Conservation (phyloP, 495 filamentous ascomycete genomes). For the Neurospora tetrasperma region DNA sequence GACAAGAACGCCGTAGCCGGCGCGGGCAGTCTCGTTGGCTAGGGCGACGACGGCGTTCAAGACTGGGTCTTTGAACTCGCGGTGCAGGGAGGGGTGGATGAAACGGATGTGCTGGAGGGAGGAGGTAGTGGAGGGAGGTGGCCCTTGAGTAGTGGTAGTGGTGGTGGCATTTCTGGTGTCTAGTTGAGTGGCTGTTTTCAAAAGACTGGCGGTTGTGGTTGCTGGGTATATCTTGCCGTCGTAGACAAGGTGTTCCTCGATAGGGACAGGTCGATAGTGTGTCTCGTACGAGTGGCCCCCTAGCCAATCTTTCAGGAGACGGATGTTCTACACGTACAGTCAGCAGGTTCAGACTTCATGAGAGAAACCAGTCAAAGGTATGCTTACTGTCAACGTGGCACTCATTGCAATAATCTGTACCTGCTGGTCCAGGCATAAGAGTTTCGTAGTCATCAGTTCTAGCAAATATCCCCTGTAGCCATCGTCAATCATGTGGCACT, state of each 20-base stretch:
- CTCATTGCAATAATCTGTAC: conserved; percentile 80
- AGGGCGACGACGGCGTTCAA: conserved; percentile 63
- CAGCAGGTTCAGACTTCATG: background rate
- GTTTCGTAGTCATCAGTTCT: conserved; percentile 71
- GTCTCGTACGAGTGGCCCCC: conserved; percentile 63
- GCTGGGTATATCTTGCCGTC: conserved; percentile 61
- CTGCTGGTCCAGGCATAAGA: conserved; percentile 55
- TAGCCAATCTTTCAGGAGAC: conserved; percentile 61
- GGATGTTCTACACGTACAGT: conserved; percentile 46
- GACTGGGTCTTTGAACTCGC: conserved; percentile 52
- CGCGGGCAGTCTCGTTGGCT: conserved; percentile 52
- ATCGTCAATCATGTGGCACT: conserved; percentile 76
- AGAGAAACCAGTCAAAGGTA: conserved; percentile 7
- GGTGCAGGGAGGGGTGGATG: conserved; percentile 45
- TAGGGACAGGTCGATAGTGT: conserved; percentile 61
- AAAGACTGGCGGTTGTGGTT: conserved; percentile 49
- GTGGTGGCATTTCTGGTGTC: conserved; percentile 27
- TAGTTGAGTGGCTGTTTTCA: conserved; percentile 50
- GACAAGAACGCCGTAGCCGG: conserved; percentile 62
- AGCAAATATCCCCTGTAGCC: conserved; percentile 70
- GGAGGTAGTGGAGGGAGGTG: conserved; percentile 23
- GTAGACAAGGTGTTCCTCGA: conserved; percentile 68
- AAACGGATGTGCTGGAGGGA: conserved; percentile 22
- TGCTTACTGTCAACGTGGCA: conserved; percentile 56
- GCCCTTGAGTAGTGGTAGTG: conserved; percentile 12